These are phyloP conservation scores for Apiospora hydei DNA, from an alignment of 2,329 filamentous ascomycete species.

Conservation along the genomic window DNA sequence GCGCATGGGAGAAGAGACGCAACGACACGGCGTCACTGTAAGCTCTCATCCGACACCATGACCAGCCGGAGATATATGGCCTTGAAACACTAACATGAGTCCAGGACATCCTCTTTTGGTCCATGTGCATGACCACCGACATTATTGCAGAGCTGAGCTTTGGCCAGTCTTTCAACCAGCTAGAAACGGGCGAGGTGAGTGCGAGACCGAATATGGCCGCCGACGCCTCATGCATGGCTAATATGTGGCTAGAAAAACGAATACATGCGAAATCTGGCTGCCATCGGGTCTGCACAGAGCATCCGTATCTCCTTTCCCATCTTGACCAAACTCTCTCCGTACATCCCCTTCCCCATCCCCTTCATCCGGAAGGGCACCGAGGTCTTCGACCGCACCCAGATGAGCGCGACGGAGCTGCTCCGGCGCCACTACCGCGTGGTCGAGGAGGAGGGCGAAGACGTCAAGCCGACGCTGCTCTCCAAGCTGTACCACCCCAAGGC, in stretches of 20 bases:
- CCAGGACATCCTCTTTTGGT: slow-evolving; percentile 61
- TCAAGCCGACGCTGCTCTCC: slow-evolving; percentile 45
- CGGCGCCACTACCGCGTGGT: slow-evolving; percentile 37
- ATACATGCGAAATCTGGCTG: slow-evolving; percentile 50
- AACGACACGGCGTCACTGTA: slow-evolving; percentile 37
- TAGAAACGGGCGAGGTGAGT: slow-evolving; percentile 57
- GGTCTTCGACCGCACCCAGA: slow-evolving; percentile 29
- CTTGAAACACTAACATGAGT: neutral
- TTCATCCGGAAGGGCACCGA: slow-evolving; percentile 30
- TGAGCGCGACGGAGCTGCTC: slow-evolving; percentile 41
- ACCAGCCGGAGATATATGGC: neutral
- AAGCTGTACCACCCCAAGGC: slow-evolving; percentile 47
- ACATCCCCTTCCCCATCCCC: slow-evolving; percentile 35
- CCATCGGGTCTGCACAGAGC: slow-evolving; percentile 32
- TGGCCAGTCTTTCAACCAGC: slow-evolving; percentile 60
- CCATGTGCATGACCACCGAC: slow-evolving; percentile 61
- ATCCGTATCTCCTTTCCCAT: slow-evolving; percentile 40
- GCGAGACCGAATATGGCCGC: neutral
- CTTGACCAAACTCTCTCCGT: slow-evolving; percentile 35
- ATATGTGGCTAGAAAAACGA: slow-evolving; percentile 45
- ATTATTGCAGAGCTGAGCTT: slow-evolving; percentile 61
- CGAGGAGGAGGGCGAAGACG: slow-evolving; percentile 30
- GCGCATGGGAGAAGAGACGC: slow-evolving; percentile 53
- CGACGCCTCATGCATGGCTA: neutral
- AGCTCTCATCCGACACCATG: neutral